phyloP scores from a whole-genome alignment of 257 asterid genomes.

The Capsicum chinense region DNA sequence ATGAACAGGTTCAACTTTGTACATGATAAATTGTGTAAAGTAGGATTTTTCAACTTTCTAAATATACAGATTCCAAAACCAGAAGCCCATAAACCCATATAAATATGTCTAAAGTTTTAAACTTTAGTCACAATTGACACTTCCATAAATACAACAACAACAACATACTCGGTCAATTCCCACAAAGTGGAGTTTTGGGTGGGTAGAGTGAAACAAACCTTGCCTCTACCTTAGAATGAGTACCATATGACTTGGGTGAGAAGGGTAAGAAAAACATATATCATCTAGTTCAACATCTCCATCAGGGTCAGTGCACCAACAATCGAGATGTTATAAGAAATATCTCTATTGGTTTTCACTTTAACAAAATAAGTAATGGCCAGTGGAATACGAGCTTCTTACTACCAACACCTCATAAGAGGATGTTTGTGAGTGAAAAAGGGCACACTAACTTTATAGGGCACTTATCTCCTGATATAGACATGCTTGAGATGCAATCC shows the following conservation, averaged over 20 bases:
- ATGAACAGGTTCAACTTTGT: neutral
- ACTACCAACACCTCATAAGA: neutral
- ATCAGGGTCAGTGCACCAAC: constrained; percentile 57
- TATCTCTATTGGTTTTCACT: neutral
- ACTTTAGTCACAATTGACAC: too few species aligned
- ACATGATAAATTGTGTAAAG: too few species aligned
- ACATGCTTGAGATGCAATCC: constrained; percentile 71
- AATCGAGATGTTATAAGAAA: neutral
- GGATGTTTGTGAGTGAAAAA: neutral
- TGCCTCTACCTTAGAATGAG: too few species aligned
- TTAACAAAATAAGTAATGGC: neutral
- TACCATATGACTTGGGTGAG: too few species aligned
- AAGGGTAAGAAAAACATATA: too few species aligned
- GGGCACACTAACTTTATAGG: constrained; percentile 63
- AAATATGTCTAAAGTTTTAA: too few species aligned
- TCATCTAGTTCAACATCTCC: constrained; percentile 74
- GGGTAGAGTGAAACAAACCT: too few species aligned
- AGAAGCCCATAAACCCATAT: too few species aligned
- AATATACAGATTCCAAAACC: too few species aligned
- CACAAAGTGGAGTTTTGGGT: too few species aligned
- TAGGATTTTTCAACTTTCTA: too few species aligned
- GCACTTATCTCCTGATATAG: constrained; percentile 65
- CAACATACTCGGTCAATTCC: too few species aligned
- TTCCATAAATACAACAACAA: constrained; percentile 40
- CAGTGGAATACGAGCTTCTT: neutral